These are phyloP conservation scores for Apiospora aurea DNA, from an alignment of 2,329 filamentous ascomycete species.

Conservation along the genomic window DNA sequence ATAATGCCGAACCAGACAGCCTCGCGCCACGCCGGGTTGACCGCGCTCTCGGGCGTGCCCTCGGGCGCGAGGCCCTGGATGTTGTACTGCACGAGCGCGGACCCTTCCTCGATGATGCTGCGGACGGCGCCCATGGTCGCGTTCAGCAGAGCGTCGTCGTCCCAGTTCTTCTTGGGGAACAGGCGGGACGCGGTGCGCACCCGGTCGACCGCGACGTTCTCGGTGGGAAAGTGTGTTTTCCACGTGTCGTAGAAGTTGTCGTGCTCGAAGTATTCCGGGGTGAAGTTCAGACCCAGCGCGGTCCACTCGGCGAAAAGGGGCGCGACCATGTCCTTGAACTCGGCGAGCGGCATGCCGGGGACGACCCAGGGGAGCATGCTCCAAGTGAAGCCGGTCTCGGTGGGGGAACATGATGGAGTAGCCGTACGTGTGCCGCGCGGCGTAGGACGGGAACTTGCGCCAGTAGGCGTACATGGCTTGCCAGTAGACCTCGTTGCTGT, in stretches of 20 bases:
- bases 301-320: slow-evolving; percentile 12
- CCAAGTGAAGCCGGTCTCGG: slow-evolving; percentile 1
- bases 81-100: slow-evolving; percentile 18
- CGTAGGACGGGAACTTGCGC: slow-evolving; percentile 14
- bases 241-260: slow-evolving; percentile 19
- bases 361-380: slow-evolving; percentile 21
- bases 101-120: slow-evolving; percentile 13
- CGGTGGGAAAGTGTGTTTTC: slow-evolving; percentile 16
- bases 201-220: not conserved
- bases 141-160: not conserved
- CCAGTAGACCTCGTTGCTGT: slow-evolving; percentile 39
- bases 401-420: slow-evolving; percentile 17
- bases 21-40: slow-evolving; percentile 20
- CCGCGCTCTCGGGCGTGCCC: not conserved
- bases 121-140: slow-evolving; percentile 13
- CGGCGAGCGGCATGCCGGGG: slow-evolving; percentile 1
- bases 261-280: slow-evolving; percentile 11
- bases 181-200: slow-evolving; percentile 16
- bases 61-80: slow-evolving; percentile 7
- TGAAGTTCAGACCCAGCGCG: not conserved
- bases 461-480: slow-evolving; percentile 35
- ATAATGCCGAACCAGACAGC: slow-evolving; percentile 21
- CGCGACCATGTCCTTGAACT: slow-evolving; percentile 17
- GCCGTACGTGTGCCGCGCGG: slow-evolving; percentile 1
- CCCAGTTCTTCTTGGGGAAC: slow-evolving; percentile 19